Conservation (phyloP, 768 basidiomycete genomes). For the Fistulinella prunicolor region DNA sequence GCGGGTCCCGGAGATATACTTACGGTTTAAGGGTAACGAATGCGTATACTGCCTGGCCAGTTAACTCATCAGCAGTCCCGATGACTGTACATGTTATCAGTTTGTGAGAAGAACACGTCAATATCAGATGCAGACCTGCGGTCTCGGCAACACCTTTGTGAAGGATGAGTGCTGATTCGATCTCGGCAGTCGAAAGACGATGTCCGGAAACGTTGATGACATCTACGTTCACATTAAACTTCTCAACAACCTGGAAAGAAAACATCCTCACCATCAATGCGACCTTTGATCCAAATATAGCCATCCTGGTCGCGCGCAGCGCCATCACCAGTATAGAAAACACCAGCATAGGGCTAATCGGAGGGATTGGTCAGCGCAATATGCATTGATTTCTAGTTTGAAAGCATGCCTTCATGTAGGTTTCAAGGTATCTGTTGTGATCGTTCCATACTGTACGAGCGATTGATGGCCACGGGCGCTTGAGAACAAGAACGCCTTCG, state of each 20-base stretch:
- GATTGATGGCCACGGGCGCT: constrained; percentile 91
- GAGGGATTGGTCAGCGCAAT: constrained; percentile 31
- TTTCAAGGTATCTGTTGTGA: constrained; percentile 81
- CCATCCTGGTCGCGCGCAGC: constrained; percentile 92
- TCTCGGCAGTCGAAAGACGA: constrained; percentile 94
- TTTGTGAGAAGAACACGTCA: not conserved
- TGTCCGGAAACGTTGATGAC: constrained; percentile 99
- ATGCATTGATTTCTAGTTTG: constrained; percentile 29
- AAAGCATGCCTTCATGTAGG: constrained; percentile 58
- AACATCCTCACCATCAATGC: constrained; percentile 74
- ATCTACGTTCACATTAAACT: constrained; percentile 43
- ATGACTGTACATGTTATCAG: constrained; percentile 48
- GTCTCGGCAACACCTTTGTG: constrained; percentile 97
- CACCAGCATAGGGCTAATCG: constrained; percentile 73
- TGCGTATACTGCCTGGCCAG: constrained; percentile 90
- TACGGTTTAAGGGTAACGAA: constrained; percentile 95
- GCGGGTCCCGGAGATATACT: constrained; percentile 27
- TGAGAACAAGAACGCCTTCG: constrained; percentile 87
- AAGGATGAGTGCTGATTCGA: constrained; percentile 93
- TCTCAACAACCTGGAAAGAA: not conserved
- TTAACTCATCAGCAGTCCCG: constrained; percentile 81
- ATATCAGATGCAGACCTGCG: constrained; percentile 46
- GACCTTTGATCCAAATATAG: constrained; percentile 98
- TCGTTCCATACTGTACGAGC: constrained; percentile 91
- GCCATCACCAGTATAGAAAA: constrained; percentile 97